Evolutionary conservation across 2,329 filamentous ascomycete species (phyloP).

Genomic region (Cladophialophora carrionii): DNA sequence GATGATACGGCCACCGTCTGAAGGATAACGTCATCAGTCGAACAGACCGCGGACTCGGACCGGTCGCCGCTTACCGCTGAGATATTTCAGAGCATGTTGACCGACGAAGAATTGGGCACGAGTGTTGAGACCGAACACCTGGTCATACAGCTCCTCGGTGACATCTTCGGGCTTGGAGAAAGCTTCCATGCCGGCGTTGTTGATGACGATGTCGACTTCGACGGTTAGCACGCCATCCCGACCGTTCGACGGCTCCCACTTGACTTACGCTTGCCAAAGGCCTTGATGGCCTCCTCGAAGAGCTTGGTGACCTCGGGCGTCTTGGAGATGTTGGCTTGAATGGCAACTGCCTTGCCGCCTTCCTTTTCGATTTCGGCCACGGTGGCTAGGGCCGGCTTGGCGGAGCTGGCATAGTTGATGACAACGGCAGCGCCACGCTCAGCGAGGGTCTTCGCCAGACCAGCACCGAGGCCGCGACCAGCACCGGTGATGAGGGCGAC

Average conservation of each 20-base stretch:
- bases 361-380: conserved; percentile 39
- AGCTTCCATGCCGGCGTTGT: conserved; percentile 38
- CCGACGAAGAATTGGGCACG: conserved; percentile 67
- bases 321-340: conserved; percentile 52
- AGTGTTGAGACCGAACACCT: conserved; percentile 65
- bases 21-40: conserved; percentile 17
- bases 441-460: conserved; percentile 45
- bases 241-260: neutral
- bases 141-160: conserved; percentile 63
- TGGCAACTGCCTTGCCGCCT: conserved; percentile 49
- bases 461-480: conserved; percentile 45
- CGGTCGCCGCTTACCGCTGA: conserved; percentile 43
- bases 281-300: conserved; percentile 46
- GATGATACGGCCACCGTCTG: conserved; percentile 56
- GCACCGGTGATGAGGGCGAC: conserved; percentile 47
- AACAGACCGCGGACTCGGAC: neutral
- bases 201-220: conserved; percentile 39
- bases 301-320: conserved; percentile 53
- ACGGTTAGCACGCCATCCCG: conserved; percentile 6
- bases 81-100: conserved; percentile 71
- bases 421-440: conserved; percentile 43
- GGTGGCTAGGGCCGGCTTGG: conserved; percentile 44
- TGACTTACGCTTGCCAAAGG: conserved; percentile 35
- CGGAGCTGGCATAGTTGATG: conserved; percentile 53
- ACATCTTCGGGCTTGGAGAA: conserved; percentile 66